Conservation (phyloP, 805 yeast genomes). For the Myxozyma monticola region DNA sequence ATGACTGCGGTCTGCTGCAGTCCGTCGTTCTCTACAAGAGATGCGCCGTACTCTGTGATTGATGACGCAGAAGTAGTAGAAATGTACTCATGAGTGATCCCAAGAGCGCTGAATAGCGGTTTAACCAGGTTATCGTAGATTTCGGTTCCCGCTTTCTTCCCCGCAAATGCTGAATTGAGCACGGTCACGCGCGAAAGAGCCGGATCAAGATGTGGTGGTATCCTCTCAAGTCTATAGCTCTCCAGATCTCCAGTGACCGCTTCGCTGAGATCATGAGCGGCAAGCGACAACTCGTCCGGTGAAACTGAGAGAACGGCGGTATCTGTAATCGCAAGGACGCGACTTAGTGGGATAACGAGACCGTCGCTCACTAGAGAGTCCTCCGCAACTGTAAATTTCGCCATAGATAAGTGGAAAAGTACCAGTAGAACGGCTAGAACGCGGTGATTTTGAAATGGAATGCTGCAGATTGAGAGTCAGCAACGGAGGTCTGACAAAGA, state of each 20-base stretch:
- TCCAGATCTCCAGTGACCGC: not conserved
- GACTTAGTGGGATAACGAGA: not conserved
- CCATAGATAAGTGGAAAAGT: too few species aligned
- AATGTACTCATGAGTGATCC: constrained; percentile 39
- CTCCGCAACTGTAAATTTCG: not conserved
- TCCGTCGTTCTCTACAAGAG: constrained; percentile 23
- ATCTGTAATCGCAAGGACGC: constrained; percentile 1
- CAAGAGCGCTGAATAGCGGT: constrained; percentile 40
- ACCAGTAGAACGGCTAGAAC: too few species aligned
- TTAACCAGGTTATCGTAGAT: constrained; percentile 36
- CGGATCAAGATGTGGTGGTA: constrained; percentile 17
- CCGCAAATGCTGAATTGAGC: constrained; percentile 40
- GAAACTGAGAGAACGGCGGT: too few species aligned
- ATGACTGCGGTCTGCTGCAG: constrained; percentile 49
- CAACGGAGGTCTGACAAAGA: too few species aligned
- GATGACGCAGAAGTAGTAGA: constrained; percentile 38
- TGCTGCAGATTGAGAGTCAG: too few species aligned
- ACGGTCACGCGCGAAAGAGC: constrained; percentile 35
- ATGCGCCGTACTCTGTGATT: constrained; percentile 37
- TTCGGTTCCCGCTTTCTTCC: constrained; percentile 32
- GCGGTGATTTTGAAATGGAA: too few species aligned
- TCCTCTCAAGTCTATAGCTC: not conserved
- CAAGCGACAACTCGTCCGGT: too few species aligned
- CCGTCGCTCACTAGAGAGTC: not conserved
- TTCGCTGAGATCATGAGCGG: not conserved